Conservation (phyloP, 2,329 filamentous ascomycete genomes). For the Tolypocladium tropicale region DNA sequence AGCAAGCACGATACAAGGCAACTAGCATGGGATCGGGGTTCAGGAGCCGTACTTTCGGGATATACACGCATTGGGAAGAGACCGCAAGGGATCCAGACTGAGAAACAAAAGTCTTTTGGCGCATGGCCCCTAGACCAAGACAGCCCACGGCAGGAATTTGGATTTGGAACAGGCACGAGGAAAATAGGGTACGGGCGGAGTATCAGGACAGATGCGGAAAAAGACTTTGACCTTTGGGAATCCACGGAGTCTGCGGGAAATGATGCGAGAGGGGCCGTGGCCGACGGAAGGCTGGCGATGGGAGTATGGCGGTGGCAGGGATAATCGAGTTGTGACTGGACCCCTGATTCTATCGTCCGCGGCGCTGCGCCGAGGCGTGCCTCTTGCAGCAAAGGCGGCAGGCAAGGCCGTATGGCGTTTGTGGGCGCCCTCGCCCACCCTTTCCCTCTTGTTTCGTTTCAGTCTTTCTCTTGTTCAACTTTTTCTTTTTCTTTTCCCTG, state of each 20-base stretch:
- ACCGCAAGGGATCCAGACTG: not conserved
- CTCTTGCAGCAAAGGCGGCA: not conserved
- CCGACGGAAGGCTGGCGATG: not conserved
- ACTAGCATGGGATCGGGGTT: not conserved
- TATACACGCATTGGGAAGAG: not conserved
- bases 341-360: not conserved
- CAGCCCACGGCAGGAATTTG: not conserved
- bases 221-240: not conserved
- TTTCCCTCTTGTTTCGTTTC: not conserved
- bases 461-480: not conserved
- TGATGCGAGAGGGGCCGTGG: not conserved
- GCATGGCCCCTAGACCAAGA: not conserved
- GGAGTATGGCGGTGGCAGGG: not conserved
- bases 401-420: not conserved
- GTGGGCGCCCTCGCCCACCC: not conserved
- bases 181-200: not conserved
- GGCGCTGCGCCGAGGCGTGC: not conserved
- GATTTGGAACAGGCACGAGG: not conserved
- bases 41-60: not conserved
- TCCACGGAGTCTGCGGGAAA: not conserved
- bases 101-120: not conserved
- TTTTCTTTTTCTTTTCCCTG: not conserved
- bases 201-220: not conserved
- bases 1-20: not conserved
- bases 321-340: not conserved